These are phyloP conservation scores for Kodamaea jinghongensis DNA, from an alignment of 805 yeast genomes.

Conservation along the genomic window DNA sequence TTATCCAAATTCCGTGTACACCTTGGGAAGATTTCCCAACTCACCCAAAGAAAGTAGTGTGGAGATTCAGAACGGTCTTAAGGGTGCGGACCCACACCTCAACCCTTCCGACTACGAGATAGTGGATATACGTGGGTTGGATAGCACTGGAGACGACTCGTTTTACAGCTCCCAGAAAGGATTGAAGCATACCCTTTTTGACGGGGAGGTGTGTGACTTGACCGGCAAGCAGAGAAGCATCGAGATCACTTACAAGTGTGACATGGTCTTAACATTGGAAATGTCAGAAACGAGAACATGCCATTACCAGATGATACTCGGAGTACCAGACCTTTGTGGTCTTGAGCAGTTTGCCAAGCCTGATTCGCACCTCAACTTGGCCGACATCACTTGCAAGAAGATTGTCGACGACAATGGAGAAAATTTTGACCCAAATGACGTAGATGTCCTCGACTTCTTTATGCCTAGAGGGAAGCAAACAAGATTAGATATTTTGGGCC, in stretches of 20 bases:
- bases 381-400: too few relatives aligned
- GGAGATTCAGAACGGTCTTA: slow-evolving; percentile 1
- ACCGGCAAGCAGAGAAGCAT: slow-evolving; percentile 51
- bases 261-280: slow-evolving; percentile 31
- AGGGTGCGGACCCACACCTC: background rate
- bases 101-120: slow-evolving; percentile 1
- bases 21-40: slow-evolving; percentile 36
- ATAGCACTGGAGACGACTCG: background rate
- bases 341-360: slow-evolving; percentile 32
- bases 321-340: slow-evolving; percentile 50
- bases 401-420: too few relatives aligned
- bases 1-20: slow-evolving; percentile 31
- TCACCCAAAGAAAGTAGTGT: slow-evolving; percentile 8
- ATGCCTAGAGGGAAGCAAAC: too few relatives aligned
- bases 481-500: too few relatives aligned
- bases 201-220: slow-evolving; percentile 60
- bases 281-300: slow-evolving; percentile 57
- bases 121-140: background rate
- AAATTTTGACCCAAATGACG: too few relatives aligned
- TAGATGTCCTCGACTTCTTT: too few relatives aligned
- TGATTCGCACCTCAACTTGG: slow-evolving; percentile 20
- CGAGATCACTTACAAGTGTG: slow-evolving; percentile 59
- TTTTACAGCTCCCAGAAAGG: slow-evolving; percentile 20
- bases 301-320: slow-evolving; percentile 50
- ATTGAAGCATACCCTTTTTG: slow-evolving; percentile 34